A percentile compares a stretch with the other conserved stretches of the same genome.
These are phyloP conservation scores for Thecamonas trahens DNA, from an alignment of 78 protist genomes.

Conservation along the genomic window DNA sequence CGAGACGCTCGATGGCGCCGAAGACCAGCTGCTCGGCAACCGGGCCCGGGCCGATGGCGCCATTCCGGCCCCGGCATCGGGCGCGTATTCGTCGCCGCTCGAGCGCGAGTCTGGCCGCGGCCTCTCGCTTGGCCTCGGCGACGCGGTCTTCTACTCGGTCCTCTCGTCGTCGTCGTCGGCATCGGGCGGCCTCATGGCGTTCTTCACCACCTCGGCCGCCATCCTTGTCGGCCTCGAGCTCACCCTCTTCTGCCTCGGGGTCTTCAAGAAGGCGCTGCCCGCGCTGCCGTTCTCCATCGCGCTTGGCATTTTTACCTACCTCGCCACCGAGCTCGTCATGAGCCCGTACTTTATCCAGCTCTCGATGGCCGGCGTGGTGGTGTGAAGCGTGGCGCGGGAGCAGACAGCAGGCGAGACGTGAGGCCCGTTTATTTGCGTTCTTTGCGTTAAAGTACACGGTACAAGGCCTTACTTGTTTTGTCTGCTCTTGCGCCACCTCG, in stretches of 20 bases:
- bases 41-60: too few relatives aligned
- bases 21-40: too few relatives aligned
- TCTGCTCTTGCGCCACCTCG: too few relatives aligned
- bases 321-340: constrained; percentile 36
- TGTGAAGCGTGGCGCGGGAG: too few relatives aligned
- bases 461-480: too few relatives aligned
- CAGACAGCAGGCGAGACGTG: too few relatives aligned
- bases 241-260: constrained; percentile 69
- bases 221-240: constrained; percentile 44
- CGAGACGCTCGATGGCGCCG: too few relatives aligned
- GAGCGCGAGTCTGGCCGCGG: not conserved
- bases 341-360: constrained; percentile 43
- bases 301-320: constrained; percentile 73
- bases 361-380: not conserved
- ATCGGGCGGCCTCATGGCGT: not conserved
- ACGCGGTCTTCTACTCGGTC: constrained; percentile 90
- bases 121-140: constrained; percentile 95
- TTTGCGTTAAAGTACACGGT: too few relatives aligned
- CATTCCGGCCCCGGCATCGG: too few relatives aligned
- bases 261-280: constrained; percentile 83
- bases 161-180: constrained; percentile 70
- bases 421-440: too few relatives aligned
- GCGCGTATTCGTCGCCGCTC: too few relatives aligned
- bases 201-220: not conserved
- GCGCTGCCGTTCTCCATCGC: constrained; percentile 92